Base-by-base conservation (phyloP, 331 rosid species). In the Pyrus hybrid region DNA sequence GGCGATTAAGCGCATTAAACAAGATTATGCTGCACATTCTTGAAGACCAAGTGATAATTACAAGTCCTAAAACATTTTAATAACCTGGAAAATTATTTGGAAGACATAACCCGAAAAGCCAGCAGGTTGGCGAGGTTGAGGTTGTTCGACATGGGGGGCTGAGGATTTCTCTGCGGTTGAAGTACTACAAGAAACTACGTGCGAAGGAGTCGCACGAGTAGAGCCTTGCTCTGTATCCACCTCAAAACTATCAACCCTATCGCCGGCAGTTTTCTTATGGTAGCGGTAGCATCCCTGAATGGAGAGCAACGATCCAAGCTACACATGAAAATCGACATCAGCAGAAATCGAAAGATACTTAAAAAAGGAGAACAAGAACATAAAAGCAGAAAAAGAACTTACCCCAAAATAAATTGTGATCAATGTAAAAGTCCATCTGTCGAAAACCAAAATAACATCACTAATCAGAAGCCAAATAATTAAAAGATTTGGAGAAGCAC, bases 331-430 rank as follows among this genome's bases (percentile, higher is more conserved):
- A 68, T 74, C 43, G 63, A 64, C 13, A 77, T 43, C 62, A 79
- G 67, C 21, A 79, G 62, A 30, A 43, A 65, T 78, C 47, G 28
- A 70, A 51, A 73, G n/a, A 18, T 25, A 21, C 35, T 53, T 4
- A 25, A 58, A 23, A 63, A 63, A 67, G 26, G n/a, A 68, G 22
- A 57, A 30, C 62, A n/a, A 32, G 21, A 53, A 63, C 66, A 78
- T 64, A 14, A 4, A 8, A 54, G 60, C 20, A 32, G 60, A 72
- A 74, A 54, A 78, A 33, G 64, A 63, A 83, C 91, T 84, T 83
- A 95, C 99, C 93, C 93, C 99, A 90, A 95, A 95, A 77, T 95
- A 95, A 18, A 92, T 76, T 63, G 96, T 95, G 79, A 90, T 76
- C 70, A 86, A 89, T 61, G 93, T 54, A 67, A 92, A 90, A 69